Conservation (phyloP, 371 early-diverging fungal genomes). For the Nematocida major region DNA sequence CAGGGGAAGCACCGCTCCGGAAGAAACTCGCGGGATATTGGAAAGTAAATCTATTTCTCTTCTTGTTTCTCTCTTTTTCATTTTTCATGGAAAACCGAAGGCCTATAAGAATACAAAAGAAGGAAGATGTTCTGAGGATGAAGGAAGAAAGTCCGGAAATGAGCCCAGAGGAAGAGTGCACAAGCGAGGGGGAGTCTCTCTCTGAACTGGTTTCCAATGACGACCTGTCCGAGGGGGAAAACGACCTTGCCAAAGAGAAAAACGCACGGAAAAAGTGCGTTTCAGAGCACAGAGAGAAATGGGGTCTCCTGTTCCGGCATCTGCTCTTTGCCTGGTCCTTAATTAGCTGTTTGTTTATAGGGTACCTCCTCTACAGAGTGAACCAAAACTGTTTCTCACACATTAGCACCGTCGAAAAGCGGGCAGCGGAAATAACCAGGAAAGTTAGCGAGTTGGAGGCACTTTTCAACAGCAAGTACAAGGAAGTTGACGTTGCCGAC, state of each 20-base stretch:
- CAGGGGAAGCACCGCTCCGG: not conserved
- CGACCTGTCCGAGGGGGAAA: too few species aligned
- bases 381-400: not conserved
- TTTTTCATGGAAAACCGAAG: constrained; percentile 51
- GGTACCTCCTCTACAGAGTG: constrained; percentile 7
- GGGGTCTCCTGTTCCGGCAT: too few species aligned
- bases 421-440: not conserved
- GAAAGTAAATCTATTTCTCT: constrained; percentile 19
- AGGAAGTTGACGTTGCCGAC: constrained; percentile 42
- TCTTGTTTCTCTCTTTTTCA: constrained; percentile 32
- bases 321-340: not conserved
- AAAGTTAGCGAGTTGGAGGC: constrained; percentile 6
- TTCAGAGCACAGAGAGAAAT: too few species aligned
- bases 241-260: too few species aligned
- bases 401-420: not conserved
- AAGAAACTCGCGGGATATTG: not conserved
- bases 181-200: too few species aligned
- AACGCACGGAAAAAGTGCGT: too few species aligned
- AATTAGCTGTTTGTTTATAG: not conserved
- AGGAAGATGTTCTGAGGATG: constrained; percentile 27
- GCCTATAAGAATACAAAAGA: constrained; percentile 22
- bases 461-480: constrained; percentile 17
- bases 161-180: too few species aligned
- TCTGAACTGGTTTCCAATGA: too few species aligned
- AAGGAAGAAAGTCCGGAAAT: too few species aligned